Conservation (phyloP, 2,329 filamentous ascomycete genomes). For the Colletotrichum trifolii region DNA sequence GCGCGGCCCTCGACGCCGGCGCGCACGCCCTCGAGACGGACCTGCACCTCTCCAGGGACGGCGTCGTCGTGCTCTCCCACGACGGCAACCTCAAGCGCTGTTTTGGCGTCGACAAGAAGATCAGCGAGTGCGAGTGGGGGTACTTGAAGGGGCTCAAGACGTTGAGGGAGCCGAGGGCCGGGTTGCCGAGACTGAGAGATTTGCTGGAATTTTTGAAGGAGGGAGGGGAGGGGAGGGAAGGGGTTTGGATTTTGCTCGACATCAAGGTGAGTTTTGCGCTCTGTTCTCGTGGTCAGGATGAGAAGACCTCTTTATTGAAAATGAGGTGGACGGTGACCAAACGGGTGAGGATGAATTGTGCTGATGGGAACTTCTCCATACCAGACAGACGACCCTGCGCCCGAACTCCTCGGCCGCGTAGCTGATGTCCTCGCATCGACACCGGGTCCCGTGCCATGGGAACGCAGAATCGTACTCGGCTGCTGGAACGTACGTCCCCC, state of each 20-base stretch:
- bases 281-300: no score
- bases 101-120: conserved; percentile 78
- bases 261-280: conserved; percentile 73
- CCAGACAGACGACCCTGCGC: conserved; percentile 75
- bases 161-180: conserved; percentile 72
- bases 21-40: conserved; percentile 90
- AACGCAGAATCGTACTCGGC: conserved; percentile 79
- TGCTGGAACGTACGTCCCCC: conserved; percentile 75
- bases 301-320: no score
- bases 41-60: conserved; percentile 83
- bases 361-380: neutral
- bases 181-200: conserved; percentile 80
- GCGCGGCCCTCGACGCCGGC: conserved; percentile 76
- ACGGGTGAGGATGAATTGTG: no score
- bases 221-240: conserved; percentile 71
- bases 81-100: conserved; percentile 83
- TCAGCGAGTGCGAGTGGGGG: conserved; percentile 81
- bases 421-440: conserved; percentile 70
- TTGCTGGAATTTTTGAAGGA: conserved; percentile 77
- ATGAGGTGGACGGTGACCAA: no score
- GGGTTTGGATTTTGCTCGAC: conserved; percentile 86
- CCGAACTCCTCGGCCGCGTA: conserved; percentile 77
- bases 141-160: conserved; percentile 78
- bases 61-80: conserved; percentile 86
- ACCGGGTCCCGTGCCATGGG: conserved; percentile 69